A percentile compares a stretch with the other conserved stretches of the same genome.
Conservation (phyloP, 116 monocot species). For the Trichopus zeylanicus region DNA sequence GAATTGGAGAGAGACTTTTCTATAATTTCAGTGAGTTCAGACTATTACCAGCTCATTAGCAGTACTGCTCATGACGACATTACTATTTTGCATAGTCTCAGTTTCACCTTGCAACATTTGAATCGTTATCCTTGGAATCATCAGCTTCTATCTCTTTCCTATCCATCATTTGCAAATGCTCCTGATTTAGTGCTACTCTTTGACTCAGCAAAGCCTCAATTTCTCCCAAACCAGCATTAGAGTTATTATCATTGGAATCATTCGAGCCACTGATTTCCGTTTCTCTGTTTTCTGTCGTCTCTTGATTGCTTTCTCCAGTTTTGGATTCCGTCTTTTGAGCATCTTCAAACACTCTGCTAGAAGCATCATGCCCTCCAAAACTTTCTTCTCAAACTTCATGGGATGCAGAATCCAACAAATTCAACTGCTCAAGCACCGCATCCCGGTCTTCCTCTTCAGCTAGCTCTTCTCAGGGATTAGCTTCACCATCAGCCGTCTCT, state of each 20-base stretch:
- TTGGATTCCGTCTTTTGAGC: background rate
- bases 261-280: no score
- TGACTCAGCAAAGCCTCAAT: no score
- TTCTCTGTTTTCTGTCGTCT: no score
- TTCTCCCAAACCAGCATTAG: no score
- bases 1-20: constrained; percentile 3
- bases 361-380: constrained; percentile 23
- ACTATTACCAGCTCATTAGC: constrained; percentile 2
- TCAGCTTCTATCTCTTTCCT: constrained; percentile 7
- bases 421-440: constrained; percentile 7
- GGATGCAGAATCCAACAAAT: constrained; percentile 9
- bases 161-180: background rate
- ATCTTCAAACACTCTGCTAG: constrained; percentile 10
- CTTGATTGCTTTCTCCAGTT: no score
- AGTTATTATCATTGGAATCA: no score
- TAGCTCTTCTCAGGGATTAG: constrained; percentile 22
- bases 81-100: no score
- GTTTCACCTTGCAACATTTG: no score
- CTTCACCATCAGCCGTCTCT: constrained; percentile 21
- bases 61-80: no score
- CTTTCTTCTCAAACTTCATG: constrained; percentile 29
- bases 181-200: no score
- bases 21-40: background rate
- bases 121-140: no score
- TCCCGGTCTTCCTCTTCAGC: constrained; percentile 24